Percentiles rank a stretch among this genome's conserved stretches.
These are phyloP conservation scores for Botryotinia calthae DNA, from an alignment of 2,329 filamentous ascomycete species.

Conservation along the genomic window DNA sequence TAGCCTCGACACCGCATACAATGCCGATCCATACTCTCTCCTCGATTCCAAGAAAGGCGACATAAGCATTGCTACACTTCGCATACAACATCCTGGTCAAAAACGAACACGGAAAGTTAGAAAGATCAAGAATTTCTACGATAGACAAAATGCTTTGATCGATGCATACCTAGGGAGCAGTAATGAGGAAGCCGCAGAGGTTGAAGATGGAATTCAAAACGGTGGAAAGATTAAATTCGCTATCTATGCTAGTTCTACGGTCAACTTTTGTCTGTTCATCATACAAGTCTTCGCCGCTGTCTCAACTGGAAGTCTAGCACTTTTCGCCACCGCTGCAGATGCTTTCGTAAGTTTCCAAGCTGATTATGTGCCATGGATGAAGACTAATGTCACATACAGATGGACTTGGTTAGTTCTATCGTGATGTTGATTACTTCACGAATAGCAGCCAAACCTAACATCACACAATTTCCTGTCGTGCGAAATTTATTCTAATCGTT, in stretches of 20 bases:
- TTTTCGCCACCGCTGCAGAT: slow-evolving; percentile 98
- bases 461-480: slow-evolving; percentile 19
- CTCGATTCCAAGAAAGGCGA: slow-evolving; percentile 36
- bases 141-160: slow-evolving; percentile 49
- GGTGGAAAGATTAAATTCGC: slow-evolving; percentile 39
- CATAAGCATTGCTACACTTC: slow-evolving; percentile 45
- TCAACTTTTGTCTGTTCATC: slow-evolving; percentile 74
- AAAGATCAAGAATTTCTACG: slow-evolving; percentile 48
- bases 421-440: slow-evolving; percentile 82
- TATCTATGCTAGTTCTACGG: slow-evolving; percentile 66
- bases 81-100: slow-evolving; percentile 47
- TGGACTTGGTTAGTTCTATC: slow-evolving; percentile 79
- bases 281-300: slow-evolving; percentile 89
- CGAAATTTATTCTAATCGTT: neutral
- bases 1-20: slow-evolving; percentile 6
- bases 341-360: slow-evolving; percentile 51
- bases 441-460: slow-evolving; percentile 69
- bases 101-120: slow-evolving; percentile 38
- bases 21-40: slow-evolving; percentile 41
- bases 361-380: too few relatives aligned
- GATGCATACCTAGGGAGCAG: slow-evolving; percentile 54
- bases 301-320: slow-evolving; percentile 82
- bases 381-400: slow-evolving; percentile 1
- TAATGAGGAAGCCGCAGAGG: slow-evolving; percentile 52
- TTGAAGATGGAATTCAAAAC: slow-evolving; percentile 45